Evolutionary conservation across 169 alveolate species (phyloP).

Genomic region (Plasmodium yoelii): DNA sequence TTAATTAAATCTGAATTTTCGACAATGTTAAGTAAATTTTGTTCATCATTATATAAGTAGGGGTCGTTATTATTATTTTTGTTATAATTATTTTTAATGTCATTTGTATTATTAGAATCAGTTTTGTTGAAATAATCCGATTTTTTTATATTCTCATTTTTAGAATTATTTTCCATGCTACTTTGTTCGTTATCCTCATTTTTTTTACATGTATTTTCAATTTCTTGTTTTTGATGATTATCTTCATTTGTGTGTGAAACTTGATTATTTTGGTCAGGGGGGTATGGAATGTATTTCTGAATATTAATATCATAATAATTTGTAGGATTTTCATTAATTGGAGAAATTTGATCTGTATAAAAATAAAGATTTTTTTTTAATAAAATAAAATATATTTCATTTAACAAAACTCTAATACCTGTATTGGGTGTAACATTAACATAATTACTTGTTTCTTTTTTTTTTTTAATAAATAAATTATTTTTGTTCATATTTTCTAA

Average conservation of each 20-base stretch:
- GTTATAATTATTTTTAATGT: neutral
- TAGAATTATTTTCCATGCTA: neutral
- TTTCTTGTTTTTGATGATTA: neutral
- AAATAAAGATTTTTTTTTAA: constrained; percentile 70
- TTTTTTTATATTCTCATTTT: neutral
- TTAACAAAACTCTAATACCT: constrained; percentile 69
- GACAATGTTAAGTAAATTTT: neutral
- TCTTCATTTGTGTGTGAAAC: neutral
- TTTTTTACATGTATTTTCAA: too few relatives aligned
- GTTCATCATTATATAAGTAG: neutral
- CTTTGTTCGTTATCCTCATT: neutral
- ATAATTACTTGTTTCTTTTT: constrained; percentile 53
- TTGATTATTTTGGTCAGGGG: neutral
- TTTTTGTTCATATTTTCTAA: constrained; percentile 54
- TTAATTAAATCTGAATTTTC: constrained; percentile 46
- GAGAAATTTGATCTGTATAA: constrained; percentile 41
- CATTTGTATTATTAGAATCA: neutral
- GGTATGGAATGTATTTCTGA: constrained; percentile 42
- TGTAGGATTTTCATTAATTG: constrained; percentile 1
- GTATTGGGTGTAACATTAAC: constrained; percentile 74
- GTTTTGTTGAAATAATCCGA: neutral
- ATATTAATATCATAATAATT: constrained; percentile 56
- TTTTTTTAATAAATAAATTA: constrained; percentile 41
- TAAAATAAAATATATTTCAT: constrained; percentile 72
- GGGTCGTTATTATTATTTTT: neutral